phyloP scores from a whole-genome alignment of 805 yeast species.

The Metschnikowia cerradonensis region DNA sequence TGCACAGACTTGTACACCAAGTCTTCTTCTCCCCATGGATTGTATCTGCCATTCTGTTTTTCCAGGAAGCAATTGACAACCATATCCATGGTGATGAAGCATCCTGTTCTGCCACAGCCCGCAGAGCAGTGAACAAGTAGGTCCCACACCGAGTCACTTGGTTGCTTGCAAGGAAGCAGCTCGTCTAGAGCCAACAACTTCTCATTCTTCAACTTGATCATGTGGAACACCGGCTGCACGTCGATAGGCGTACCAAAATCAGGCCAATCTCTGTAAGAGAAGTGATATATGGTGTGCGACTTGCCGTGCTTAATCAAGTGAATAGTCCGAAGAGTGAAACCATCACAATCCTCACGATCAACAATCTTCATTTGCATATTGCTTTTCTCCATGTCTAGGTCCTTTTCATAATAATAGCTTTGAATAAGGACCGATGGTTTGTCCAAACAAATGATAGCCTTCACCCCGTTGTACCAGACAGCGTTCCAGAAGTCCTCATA shows the following conservation, averaged over 20 bases:
- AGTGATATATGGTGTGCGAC: slow-evolving; percentile 28
- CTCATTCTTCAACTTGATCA: slow-evolving; percentile 33
- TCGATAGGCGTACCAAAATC: slow-evolving; percentile 43
- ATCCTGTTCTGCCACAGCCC: slow-evolving; percentile 58
- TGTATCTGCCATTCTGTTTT: slow-evolving; percentile 16
- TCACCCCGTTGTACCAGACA: slow-evolving; percentile 31
- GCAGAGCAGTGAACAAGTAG: slow-evolving; percentile 54
- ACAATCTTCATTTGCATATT: slow-evolving; percentile 12
- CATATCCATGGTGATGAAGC: slow-evolving; percentile 46
- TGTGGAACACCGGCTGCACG: slow-evolving; percentile 26
- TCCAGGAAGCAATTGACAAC: slow-evolving; percentile 24
- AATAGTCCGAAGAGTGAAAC: slow-evolving; percentile 17
- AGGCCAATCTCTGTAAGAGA: slow-evolving; percentile 44
- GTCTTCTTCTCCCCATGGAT: slow-evolving; percentile 43
- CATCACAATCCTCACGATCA: slow-evolving; percentile 8
- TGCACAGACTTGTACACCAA: slow-evolving; percentile 60
- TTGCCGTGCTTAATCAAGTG: slow-evolving; percentile 10
- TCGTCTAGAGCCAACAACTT: slow-evolving; percentile 14
- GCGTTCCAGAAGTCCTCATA: slow-evolving; percentile 43
- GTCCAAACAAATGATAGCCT: slow-evolving; percentile 36
- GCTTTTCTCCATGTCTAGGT: slow-evolving; percentile 17
- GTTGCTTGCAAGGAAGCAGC: background rate
- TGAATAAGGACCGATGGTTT: slow-evolving; percentile 20
- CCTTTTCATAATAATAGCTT: slow-evolving; percentile 17
- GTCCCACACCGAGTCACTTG: slow-evolving; percentile 13